phyloP scores from a whole-genome alignment of 192 early-diverging fungal genomes.

The Coemansia sp. region DNA sequence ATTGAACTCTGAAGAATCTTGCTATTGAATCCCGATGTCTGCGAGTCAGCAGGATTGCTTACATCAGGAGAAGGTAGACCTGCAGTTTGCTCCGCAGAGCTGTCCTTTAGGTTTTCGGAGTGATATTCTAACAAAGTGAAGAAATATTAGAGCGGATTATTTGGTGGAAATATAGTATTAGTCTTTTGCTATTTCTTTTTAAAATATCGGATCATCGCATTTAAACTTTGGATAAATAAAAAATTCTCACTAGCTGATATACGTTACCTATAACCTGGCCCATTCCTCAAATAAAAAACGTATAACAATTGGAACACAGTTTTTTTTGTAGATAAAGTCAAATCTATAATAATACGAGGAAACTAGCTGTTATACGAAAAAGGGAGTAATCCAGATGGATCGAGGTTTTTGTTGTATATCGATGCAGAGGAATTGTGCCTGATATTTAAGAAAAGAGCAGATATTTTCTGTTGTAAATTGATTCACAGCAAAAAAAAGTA shows the following conservation, averaged over 20 bases:
- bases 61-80: neutral
- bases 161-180: neutral
- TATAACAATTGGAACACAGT: too few relatives aligned
- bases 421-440: too few relatives aligned
- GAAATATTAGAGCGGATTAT: too few relatives aligned
- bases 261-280: neutral
- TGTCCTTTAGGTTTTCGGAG: neutral
- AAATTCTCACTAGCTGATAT: too few relatives aligned
- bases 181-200: neutral
- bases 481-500: too few relatives aligned
- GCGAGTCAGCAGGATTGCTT: conserved; percentile 27
- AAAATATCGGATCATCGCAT: neutral
- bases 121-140: neutral
- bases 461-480: too few relatives aligned
- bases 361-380: neutral
- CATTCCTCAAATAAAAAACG: neutral
- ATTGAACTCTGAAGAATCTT: conserved; percentile 23
- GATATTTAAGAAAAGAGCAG: too few relatives aligned
- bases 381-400: neutral
- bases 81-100: neutral
- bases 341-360: neutral
- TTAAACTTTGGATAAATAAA: neutral
- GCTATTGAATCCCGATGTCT: conserved; percentile 29
- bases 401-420: too few relatives aligned
- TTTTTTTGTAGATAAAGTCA: neutral